phyloP scores from a whole-genome alignment of 2,329 filamentous ascomycete genomes.

The Taxawa tesnikishii region DNA sequence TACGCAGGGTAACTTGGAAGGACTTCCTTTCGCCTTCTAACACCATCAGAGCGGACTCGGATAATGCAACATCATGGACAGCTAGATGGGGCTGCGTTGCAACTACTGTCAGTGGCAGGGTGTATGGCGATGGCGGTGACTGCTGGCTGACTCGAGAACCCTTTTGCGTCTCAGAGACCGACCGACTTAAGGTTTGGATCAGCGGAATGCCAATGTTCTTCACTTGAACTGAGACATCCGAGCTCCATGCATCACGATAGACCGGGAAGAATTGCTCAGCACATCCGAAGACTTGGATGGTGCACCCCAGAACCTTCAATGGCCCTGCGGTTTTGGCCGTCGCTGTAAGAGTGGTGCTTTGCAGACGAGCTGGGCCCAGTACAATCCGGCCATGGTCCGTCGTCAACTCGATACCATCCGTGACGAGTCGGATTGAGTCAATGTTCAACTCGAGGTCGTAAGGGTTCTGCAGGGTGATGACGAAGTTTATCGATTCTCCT shows the following conservation, averaged over 20 bases:
- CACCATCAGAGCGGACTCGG: constrained; percentile 81
- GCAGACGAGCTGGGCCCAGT: constrained; percentile 72
- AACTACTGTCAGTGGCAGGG: constrained; percentile 61
- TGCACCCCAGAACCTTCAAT: constrained; percentile 64
- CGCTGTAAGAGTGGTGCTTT: constrained; percentile 61
- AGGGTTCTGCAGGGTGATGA: constrained; percentile 80
- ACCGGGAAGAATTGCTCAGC: constrained; percentile 74
- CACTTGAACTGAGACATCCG: constrained; percentile 56
- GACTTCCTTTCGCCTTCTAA: constrained; percentile 74
- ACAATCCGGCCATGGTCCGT: constrained; percentile 51
- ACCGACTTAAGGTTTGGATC: neutral
- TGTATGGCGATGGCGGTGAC: constrained; percentile 20
- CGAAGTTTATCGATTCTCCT: constrained; percentile 65
- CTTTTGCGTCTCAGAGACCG: constrained; percentile 5
- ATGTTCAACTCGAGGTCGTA: constrained; percentile 89
- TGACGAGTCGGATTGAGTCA: constrained; percentile 64
- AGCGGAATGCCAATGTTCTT: constrained; percentile 57
- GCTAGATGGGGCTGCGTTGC: constrained; percentile 64
- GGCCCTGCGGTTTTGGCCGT: constrained; percentile 54
- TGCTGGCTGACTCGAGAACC: constrained; percentile 10
- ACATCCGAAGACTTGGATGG: constrained; percentile 70
- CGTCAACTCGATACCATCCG: constrained; percentile 60
- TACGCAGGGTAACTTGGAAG: constrained; percentile 71
- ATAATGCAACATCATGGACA: constrained; percentile 63
- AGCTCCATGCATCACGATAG: constrained; percentile 64